These are phyloP conservation scores for Boletus sp. DNA, from an alignment of 768 basidiomycete species.

Conservation along the genomic window DNA sequence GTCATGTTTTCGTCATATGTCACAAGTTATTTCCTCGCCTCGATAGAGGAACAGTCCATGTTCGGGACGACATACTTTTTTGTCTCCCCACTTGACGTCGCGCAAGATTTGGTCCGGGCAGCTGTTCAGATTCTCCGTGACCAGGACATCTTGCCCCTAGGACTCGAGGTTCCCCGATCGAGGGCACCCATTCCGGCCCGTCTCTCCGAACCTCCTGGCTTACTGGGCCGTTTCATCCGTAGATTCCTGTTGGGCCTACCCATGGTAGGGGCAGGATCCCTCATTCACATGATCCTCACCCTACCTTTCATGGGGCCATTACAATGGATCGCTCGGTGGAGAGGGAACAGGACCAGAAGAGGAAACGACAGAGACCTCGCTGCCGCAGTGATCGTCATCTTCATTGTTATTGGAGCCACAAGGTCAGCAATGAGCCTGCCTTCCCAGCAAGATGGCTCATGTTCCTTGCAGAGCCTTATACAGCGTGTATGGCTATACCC, in stretches of 20 bases:
- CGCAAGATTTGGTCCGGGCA: slow-evolving; percentile 58
- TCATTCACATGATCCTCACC: slow-evolving; percentile 69
- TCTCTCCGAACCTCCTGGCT: slow-evolving; percentile 37
- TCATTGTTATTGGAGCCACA: slow-evolving; percentile 59
- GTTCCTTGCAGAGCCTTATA: slow-evolving; percentile 53
- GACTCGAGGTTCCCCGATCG: slow-evolving; percentile 13
- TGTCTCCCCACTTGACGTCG: slow-evolving; percentile 55
- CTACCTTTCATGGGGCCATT: slow-evolving; percentile 63
- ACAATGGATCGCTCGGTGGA: slow-evolving; percentile 66
- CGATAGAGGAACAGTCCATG: slow-evolving; percentile 52
- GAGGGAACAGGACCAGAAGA: slow-evolving; percentile 51
- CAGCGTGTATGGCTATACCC: slow-evolving; percentile 65
- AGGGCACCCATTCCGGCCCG: slow-evolving; percentile 15
- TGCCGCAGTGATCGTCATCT: slow-evolving; percentile 58
- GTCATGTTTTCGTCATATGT: slow-evolving; percentile 69
- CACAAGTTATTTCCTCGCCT: slow-evolving; percentile 61
- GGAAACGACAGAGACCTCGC: slow-evolving; percentile 59
- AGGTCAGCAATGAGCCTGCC: slow-evolving; percentile 42
- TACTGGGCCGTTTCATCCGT: slow-evolving; percentile 55
- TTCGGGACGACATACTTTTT: slow-evolving; percentile 36
- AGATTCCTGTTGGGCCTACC: slow-evolving; percentile 79
- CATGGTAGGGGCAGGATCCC: slow-evolving; percentile 70
- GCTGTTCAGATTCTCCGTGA: slow-evolving; percentile 62
- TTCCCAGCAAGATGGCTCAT: slow-evolving; percentile 7
- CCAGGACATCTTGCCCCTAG: slow-evolving; percentile 41